A percentile compares a stretch with the other conserved stretches of the same genome.
phyloP scores from a whole-genome alignment of 345 rosid genomes.

The Erysimum cheiranthoides region DNA sequence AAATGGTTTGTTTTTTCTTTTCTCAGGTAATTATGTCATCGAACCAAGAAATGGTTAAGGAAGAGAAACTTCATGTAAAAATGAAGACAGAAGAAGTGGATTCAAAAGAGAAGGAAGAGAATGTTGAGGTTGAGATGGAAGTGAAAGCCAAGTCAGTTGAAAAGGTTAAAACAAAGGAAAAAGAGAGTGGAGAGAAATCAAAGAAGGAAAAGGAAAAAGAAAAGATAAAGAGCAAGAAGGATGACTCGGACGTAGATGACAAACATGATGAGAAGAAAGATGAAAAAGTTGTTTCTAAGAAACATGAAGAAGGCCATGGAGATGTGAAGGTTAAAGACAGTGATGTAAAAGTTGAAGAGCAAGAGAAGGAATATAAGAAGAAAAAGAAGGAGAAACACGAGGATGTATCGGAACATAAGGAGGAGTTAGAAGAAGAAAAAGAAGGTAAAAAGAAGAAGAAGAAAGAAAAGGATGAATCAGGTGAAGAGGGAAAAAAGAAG shows the following conservation, averaged over 20 bases:
- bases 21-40: slow-evolving; percentile 35
- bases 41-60: slow-evolving; percentile 49
- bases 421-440: slow-evolving; percentile 18
- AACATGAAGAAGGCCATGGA: slow-evolving; percentile 24
- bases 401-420: slow-evolving; percentile 5
- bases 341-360: neutral
- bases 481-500: slow-evolving; percentile 9
- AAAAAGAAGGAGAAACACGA: slow-evolving; percentile 24
- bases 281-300: neutral
- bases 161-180: slow-evolving; percentile 55
- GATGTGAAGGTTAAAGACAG: slow-evolving; percentile 4
- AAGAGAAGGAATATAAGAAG: slow-evolving; percentile 13
- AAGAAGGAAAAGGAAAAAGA: slow-evolving; percentile 40
- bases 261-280: slow-evolving; percentile 24
- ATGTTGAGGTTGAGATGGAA: slow-evolving; percentile 57
- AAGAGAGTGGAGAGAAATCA: slow-evolving; percentile 38
- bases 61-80: slow-evolving; percentile 63
- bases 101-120: slow-evolving; percentile 42
- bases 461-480: slow-evolving; percentile 17
- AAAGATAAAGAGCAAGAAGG: slow-evolving; percentile 28
- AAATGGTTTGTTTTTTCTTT: neutral
- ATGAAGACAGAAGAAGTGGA: slow-evolving; percentile 56
- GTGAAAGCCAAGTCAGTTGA: slow-evolving; percentile 63
- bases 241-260: neutral
- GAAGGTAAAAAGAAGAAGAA: slow-evolving; percentile 18